Evolutionary conservation across 2,329 filamentous ascomycete genomes (phyloP).

Genomic region (Aspergillus versicolor): DNA sequence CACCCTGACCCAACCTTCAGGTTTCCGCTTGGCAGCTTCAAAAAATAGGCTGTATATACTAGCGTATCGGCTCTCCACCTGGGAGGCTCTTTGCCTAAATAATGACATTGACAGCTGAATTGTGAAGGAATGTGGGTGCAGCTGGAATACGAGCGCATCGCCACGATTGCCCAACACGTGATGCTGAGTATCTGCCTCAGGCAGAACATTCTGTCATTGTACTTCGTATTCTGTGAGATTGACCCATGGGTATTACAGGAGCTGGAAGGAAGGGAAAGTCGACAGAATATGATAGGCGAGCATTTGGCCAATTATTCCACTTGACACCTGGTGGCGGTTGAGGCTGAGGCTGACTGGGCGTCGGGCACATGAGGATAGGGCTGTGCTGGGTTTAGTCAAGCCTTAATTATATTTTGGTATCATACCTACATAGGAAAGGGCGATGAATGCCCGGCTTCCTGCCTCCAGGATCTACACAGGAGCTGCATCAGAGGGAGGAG

Average conservation of each 20-base stretch:
- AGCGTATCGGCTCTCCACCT: neutral
- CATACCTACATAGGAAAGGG: too few relatives aligned
- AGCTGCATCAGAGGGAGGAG: too few relatives aligned
- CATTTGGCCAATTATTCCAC: neutral
- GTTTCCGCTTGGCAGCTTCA: neutral
- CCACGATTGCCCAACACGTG: neutral
- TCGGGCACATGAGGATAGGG: neutral
- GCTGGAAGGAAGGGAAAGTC: neutral
- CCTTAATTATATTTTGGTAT: too few relatives aligned
- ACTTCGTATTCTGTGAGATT: neutral
- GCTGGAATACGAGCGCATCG: conserved; percentile 6
- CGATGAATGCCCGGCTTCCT: too few relatives aligned
- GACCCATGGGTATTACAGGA: neutral
- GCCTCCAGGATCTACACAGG: too few relatives aligned
- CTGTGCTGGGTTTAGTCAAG: neutral
- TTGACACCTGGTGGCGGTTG: neutral
- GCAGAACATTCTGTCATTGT: neutral
- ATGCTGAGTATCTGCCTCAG: neutral
- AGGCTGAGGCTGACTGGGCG: neutral
- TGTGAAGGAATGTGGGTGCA: neutral
- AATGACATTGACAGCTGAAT: neutral
- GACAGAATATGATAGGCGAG: neutral
- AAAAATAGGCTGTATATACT: neutral
- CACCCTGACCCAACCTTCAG: too few relatives aligned
- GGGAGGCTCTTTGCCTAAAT: neutral